These are phyloP conservation scores for Keithomyces neogunnii DNA, from an alignment of 2,329 filamentous ascomycete genomes.

Conservation along the genomic window DNA sequence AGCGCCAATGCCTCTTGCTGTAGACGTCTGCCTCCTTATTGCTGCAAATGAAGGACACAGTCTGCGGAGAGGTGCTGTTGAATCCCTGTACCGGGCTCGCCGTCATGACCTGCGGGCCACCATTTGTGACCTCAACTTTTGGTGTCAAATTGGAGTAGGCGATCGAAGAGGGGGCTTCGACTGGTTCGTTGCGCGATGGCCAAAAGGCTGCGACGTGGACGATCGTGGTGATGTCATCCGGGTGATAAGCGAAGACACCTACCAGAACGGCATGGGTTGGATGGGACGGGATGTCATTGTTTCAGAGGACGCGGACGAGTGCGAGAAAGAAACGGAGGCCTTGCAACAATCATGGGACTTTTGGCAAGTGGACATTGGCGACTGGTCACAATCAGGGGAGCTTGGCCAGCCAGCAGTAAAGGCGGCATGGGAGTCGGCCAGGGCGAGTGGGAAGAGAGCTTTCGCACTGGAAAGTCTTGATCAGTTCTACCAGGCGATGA, in stretches of 20 bases:
- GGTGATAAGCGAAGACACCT: slow-evolving; percentile 75
- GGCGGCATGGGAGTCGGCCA: slow-evolving; percentile 4
- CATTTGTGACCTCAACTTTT: slow-evolving; percentile 81
- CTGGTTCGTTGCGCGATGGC: slow-evolving; percentile 80
- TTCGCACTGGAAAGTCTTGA: slow-evolving; percentile 42
- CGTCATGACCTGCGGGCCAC: slow-evolving; percentile 68
- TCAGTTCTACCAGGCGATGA: slow-evolving; percentile 49
- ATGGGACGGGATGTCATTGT: slow-evolving; percentile 52
- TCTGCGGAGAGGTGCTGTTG: slow-evolving; percentile 57
- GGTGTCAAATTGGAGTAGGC: slow-evolving; percentile 94
- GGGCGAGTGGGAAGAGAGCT: slow-evolving; percentile 14
- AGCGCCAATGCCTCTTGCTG: slow-evolving; percentile 57
- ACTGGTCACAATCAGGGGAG: slow-evolving; percentile 40
- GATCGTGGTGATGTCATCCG: slow-evolving; percentile 59
- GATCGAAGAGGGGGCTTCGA: slow-evolving; percentile 81
- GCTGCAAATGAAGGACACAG: slow-evolving; percentile 87
- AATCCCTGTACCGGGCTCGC: slow-evolving; percentile 61
- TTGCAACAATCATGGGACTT: slow-evolving; percentile 57
- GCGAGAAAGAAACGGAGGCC: slow-evolving; percentile 50
- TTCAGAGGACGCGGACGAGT: slow-evolving; percentile 20
- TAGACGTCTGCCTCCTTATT: slow-evolving; percentile 73
- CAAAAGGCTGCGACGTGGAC: slow-evolving; percentile 61
- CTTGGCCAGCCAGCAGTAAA: slow-evolving; percentile 28
- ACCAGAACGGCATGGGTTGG: slow-evolving; percentile 69
- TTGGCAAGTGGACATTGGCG: slow-evolving; percentile 57